Evolutionary conservation across 2,329 filamentous ascomycete genomes (phyloP), one percentile per base, ranked within the genome.

Genomic region (Colletotrichum brevisporum): DNA sequence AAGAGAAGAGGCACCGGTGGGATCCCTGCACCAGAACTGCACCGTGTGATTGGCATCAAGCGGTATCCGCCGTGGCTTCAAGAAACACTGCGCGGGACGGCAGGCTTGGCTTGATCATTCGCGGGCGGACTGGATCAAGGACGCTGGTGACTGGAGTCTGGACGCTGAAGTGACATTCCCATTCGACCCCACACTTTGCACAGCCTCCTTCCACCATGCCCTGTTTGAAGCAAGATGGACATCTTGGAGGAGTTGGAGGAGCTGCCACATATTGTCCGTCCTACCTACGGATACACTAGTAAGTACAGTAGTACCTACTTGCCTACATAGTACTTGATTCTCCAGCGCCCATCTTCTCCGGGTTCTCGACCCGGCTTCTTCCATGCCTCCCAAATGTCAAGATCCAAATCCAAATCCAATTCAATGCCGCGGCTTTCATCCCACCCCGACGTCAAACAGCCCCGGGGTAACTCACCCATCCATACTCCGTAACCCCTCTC

Each of bases 111-210:
- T 51, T 48, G 56, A 43, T 53, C 45, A 57, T 53, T 56, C 45
- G 27, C n/a, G 63, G 51, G 58, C 57, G 56, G 62, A 67, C 47
- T 57, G 51, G 56, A 62, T 66, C 56, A 67, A 54, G 21, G 21
- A 24, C 21, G 21, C 21, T 24, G 21, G 21, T 24, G 21, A 24
- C 21, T 24, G 21, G 21, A 24, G 21, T 24, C 21, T 24, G 21
- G 56, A 67, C 45, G 9, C 18, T 9, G 5, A 15, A 47, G 57
- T 67, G 67, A 63, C 57, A 70, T 53, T 66, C 51, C 45, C 56
- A 70, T 68, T 68, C 50, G 67, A 70, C 67, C 64, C 67, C 67
- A 70, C 67, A 70, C 67, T 62, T 68, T 68, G 64, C 67, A 70
- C 67, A 70, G 67, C 67, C 67, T 68, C 67, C 67, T 70, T 70